Evolutionary conservation across 495 filamentous ascomycete genomes (phyloP).

Genomic region (Pseudoneurospora amorphoporcata): DNA sequence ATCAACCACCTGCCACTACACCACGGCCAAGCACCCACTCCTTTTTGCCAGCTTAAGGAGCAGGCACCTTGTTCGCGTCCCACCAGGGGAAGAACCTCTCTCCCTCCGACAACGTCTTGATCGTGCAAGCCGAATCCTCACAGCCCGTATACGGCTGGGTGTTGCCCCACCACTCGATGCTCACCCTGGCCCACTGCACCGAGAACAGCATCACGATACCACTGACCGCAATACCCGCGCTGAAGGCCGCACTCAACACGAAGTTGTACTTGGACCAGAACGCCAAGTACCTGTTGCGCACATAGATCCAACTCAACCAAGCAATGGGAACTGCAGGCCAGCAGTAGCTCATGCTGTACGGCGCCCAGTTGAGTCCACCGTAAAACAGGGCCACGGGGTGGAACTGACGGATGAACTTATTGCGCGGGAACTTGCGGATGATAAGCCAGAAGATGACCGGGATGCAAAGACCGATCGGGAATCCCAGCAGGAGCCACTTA

Average conservation of each 20-base stretch:
- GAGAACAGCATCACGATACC: slow-evolving; percentile 34
- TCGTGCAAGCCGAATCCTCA: slow-evolving; percentile 17
- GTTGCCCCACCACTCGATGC: slow-evolving; percentile 36
- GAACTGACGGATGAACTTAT: slow-evolving; percentile 23
- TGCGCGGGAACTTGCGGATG: slow-evolving; percentile 21
- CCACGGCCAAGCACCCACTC: background rate
- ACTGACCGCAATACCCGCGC: slow-evolving; percentile 28
- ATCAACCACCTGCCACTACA: background rate
- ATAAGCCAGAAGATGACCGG: slow-evolving; percentile 23
- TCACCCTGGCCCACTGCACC: slow-evolving; percentile 22
- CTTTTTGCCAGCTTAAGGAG: background rate
- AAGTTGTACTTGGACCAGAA: slow-evolving; percentile 40
- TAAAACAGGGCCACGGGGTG: slow-evolving; percentile 31
- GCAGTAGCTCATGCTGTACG: slow-evolving; percentile 28
- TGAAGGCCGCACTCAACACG: slow-evolving; percentile 28
- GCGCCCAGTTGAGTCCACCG: slow-evolving; percentile 25
- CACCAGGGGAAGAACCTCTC: slow-evolving; percentile 6
- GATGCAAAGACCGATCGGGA: slow-evolving; percentile 27
- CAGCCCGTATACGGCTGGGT: slow-evolving; percentile 21
- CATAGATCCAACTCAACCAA: slow-evolving; percentile 27
- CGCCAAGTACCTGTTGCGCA: slow-evolving; percentile 25
- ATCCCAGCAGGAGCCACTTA: slow-evolving; percentile 24
- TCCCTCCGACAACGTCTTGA: slow-evolving; percentile 16
- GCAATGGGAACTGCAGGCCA: slow-evolving; percentile 32
- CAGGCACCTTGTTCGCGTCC: background rate